phyloP scores from a whole-genome alignment of 1,284 basidiomycete species.

The Austroboletus novae-zelandiae region DNA sequence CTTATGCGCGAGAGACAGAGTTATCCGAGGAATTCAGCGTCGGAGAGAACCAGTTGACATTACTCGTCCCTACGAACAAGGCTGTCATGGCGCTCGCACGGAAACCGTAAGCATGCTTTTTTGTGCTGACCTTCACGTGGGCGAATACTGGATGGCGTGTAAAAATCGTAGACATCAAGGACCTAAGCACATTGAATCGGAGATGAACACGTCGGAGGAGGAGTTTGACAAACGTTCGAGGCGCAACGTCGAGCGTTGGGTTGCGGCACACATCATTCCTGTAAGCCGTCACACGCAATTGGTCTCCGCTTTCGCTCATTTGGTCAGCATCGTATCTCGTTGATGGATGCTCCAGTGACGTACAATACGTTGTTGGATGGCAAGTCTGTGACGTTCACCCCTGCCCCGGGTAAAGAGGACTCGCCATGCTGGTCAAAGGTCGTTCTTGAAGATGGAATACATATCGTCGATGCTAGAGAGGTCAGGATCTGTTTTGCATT shows the following conservation, averaged over 20 bases:
- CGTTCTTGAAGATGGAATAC: constrained; percentile 50
- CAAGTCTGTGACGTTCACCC: constrained; percentile 52
- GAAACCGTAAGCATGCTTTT: constrained; percentile 62
- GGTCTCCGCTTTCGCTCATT: not conserved
- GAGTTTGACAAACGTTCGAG: constrained; percentile 58
- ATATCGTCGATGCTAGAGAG: constrained; percentile 50
- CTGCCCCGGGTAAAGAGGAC: constrained; percentile 35
- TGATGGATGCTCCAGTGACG: constrained; percentile 26
- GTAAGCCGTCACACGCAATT: constrained; percentile 38
- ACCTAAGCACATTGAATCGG: constrained; percentile 40
- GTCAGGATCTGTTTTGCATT: constrained; percentile 2
- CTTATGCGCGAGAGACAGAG: constrained; percentile 70
- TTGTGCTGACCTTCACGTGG: not conserved
- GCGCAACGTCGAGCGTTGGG: constrained; percentile 68
- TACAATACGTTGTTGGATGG: constrained; percentile 53
- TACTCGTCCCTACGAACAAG: constrained; percentile 76
- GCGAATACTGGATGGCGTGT: not conserved
- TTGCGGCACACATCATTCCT: constrained; percentile 71
- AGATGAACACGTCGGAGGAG: constrained; percentile 55
- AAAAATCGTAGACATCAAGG: constrained; percentile 52
- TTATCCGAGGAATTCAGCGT: constrained; percentile 52
- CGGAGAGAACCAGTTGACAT: constrained; percentile 40
- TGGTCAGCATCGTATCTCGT: constrained; percentile 29
- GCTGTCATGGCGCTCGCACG: constrained; percentile 72
- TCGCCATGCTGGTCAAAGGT: constrained; percentile 57